phyloP scores from a whole-genome alignment of 2,329 filamentous ascomycete genomes.

The Exophiala phaeomuriformis region DNA sequence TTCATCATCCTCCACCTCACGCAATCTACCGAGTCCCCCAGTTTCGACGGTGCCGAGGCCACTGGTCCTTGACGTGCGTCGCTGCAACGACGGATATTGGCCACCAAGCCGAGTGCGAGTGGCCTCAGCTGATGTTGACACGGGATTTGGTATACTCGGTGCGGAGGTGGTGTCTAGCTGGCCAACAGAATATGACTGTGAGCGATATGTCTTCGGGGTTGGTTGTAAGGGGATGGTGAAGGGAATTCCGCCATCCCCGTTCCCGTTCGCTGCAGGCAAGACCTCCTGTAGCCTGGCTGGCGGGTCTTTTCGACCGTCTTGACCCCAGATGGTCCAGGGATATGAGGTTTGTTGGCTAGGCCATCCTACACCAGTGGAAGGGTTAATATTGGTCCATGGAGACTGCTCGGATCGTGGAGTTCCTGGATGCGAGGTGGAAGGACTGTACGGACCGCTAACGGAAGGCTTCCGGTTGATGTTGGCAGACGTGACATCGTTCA shows the following conservation, averaged over 20 bases:
- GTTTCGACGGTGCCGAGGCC: slow-evolving; percentile 42
- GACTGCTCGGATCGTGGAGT: slow-evolving; percentile 64
- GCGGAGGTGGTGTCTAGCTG: slow-evolving; percentile 56
- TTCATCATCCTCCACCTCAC: slow-evolving; percentile 44
- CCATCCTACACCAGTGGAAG: slow-evolving; percentile 19
- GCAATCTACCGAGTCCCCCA: slow-evolving; percentile 40
- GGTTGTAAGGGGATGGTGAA: slow-evolving; percentile 84
- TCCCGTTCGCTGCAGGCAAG: slow-evolving; percentile 49
- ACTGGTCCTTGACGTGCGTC: slow-evolving; percentile 62
- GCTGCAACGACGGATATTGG: slow-evolving; percentile 64
- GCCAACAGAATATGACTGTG: slow-evolving; percentile 92
- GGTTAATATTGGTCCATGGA: slow-evolving; percentile 34
- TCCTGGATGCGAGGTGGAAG: slow-evolving; percentile 70
- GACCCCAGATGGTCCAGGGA: slow-evolving; percentile 75
- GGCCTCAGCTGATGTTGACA: slow-evolving; percentile 30
- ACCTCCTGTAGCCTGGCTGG: slow-evolving; percentile 68
- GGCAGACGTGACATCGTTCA: slow-evolving; percentile 68
- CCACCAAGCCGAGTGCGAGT: slow-evolving; percentile 34
- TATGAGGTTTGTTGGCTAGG: slow-evolving; percentile 22
- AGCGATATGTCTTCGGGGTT: slow-evolving; percentile 86
- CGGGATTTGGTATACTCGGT: slow-evolving; percentile 28
- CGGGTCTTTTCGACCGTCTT: slow-evolving; percentile 65
- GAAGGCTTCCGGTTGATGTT: slow-evolving; percentile 62
- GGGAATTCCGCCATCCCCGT: slow-evolving; percentile 57
- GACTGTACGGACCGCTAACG: slow-evolving; percentile 66